Evolutionary conservation across 2,329 filamentous ascomycete genomes (phyloP), one percentile per base, ranked within the genome.

Genomic region (Apiospora sp.): DNA sequence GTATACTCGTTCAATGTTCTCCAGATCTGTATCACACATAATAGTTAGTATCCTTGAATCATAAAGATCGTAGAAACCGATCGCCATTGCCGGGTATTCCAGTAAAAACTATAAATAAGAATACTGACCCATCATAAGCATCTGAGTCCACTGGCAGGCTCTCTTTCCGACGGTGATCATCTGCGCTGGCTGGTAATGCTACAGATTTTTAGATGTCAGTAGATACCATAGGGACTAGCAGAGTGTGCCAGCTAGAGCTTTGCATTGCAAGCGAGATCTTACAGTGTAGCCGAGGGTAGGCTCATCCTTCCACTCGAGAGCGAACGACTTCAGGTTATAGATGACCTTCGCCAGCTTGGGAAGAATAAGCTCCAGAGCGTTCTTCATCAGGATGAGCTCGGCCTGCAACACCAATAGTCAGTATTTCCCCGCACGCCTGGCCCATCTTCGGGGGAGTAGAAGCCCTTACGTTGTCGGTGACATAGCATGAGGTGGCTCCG

Each of bases 291-390:
- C 92, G 5, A 96, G 87, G 37, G 92, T 92, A 2, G 94, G 92
- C 75, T 92, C 84, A 72, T 89, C 87, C 83, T 94, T 94, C 86
- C 92, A 92, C 80, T 95, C 80, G 73, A 92, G 81, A 6, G 94
- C 92, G 80, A 97, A 96, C 44, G 87, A 81, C 34, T 89, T 86
- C 41, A 98, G 87, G 82, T 95, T 95, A 74, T 89, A 84, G 75
- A 97, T 92, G 71, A 95, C 92, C 77, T 91, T 94, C 70, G 94
- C 94, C 8, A 97, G 83, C 83, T 95, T 97, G 48, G 90, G 90
- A 12, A 93, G 85, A 4, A 97, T 81, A n/a, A 97, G 84, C 76
- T 96, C 90, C 72, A 97, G 84, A 7, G 90, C 94, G 73, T 94
- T 90, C 34, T 91, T 86, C 78, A 95, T 88, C 78, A 97, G 90